Base-by-base conservation (phyloP, 192 early-diverging fungal genomes). In the Coemansia sp. region DNA sequence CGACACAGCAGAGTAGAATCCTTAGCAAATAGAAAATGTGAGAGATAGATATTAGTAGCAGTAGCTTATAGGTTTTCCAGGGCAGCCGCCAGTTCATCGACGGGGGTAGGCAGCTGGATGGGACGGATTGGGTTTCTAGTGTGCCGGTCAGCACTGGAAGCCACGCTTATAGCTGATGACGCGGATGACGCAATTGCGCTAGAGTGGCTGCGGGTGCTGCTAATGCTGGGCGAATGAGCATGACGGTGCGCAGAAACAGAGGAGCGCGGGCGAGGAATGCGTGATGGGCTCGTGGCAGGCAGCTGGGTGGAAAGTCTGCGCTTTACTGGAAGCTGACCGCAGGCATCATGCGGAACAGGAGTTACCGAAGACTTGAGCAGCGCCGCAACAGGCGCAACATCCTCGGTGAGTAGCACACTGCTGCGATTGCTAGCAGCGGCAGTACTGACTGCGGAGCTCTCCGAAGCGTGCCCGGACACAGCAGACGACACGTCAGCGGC, bases 51-150 rank as follows among this genome's bases (percentile, higher is more conserved):
- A 54, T 20, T 29, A 31, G 10, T 2, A 6, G 23, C 6, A 19
- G 42, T 22, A 30, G 32, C 17, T 72, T 55, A 74, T 29, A 74
- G 55, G 5, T 60, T 68, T 10, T 52, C 29, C 23, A 75, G 58
- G 2, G 72, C 67, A 53, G 53, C 63, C 5, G 67, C 50, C 6
- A 75, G 67, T 22, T 69, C 67, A 46, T 69, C 67, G 23, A 75
- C 57, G 2, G 67, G 52, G 19, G 58, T 24, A 6, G 61, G 61
- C 27, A 54, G 51, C 30, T 31, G 39, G 52, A 9, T 21, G 36
- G 50, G 23, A 39, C 61, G 24, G 55, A 27, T n/a, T 20, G 19
- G 22, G 32, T 54, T 27, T 54, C 23, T 27, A 7, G 53, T 20
- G 56, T 11, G 56, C 24, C 56, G 27, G 56, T 30, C 27, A 30